Base-by-base conservation (phyloP, 352 stramenopile species). In the Globisporangium paddicum region DNA sequence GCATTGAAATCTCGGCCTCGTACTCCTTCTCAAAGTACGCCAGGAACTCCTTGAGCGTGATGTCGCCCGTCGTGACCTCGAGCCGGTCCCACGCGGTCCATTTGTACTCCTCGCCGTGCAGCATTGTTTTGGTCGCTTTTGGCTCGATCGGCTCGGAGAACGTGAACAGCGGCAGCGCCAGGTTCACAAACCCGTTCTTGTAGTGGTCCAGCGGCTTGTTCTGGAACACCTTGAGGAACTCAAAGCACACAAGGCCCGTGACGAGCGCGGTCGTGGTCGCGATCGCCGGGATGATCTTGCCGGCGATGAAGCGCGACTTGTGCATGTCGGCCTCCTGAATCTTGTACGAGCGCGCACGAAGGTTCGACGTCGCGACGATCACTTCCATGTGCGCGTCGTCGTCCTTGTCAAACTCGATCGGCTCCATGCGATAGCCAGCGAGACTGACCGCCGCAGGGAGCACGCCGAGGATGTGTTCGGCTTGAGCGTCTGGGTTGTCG, bases 261-360 rank as follows among this genome's bases (percentile, higher is more conserved):
- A 99, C 97, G 35, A 99, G 77, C 18, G 97, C 96, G 14, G 98
- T 99, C 9, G 97, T 99, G 38, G 98, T 99, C 21, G 98, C 97
- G 71, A 99, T 99, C 16, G 98, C 98, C 11, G 98, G 98, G 62
- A 99, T 99, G 69, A 99, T 99, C 69, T 98, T 98, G 51, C 98
- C 98, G n/a, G 98, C 98, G 77, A 99, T 99, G 32, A 98, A 97
- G 51, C 98, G 96, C 30, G 96, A 98, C 54, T 97, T 94, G 77
- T 99, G 96, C 70, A 98, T 97, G 66, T 99, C 96, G 45, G 86
- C 96, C 55, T 98, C 97, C 16, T 89, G 90, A 58, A 99, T 99
- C 45, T 90, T 93, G 80, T 99, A 99, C 68, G 98, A 98, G 21
- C 96, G 86, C 6, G 96, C 97, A 16, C 98, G 93, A 35, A 99